Evolutionary conservation across 1,139 yeast genomes (phyloP), one percentile per base, ranked within the genome.

Genomic region (Scheffersomyces illinoinensis): DNA sequence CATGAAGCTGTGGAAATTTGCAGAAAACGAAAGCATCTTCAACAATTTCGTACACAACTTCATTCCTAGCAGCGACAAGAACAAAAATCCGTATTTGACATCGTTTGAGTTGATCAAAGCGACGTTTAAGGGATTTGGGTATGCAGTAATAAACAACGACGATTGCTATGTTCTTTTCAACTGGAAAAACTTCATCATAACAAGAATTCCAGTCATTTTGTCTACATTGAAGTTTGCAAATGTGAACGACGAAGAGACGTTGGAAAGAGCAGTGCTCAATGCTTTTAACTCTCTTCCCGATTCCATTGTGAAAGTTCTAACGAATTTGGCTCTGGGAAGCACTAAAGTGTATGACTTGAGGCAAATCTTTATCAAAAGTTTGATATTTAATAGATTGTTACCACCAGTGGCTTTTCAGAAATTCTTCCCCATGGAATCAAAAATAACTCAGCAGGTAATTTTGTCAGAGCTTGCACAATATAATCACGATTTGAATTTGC

Each of bases 311-410:
- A 59, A 59, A 24, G 54, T 58, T 4, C 52, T 68, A 12, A 58
- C 60, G 21, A 56, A 59, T 12, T 55, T 62, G 43, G 55, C 39
- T 3, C 54, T 63, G 19, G 65, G 64, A 1, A 58, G 59, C 8
- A 24, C 58, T 52, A 65, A 78, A 47, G 71, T 73, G 58, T 84
- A 79, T 63, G 88, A 85, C 64, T 75, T 87, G 3, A 79, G 89
- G 55, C 87, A 85, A 61, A 84, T 80, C 20, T 86, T 89, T 58
- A 69, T 88, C 21, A 84, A 83, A 63, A 78, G 85, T 18, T 80
- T 89, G 61, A 68, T 76, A 12, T 69, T 70, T 59, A 71, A 74
- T 59, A 70, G 72, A 54, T 56, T 72, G n/a, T 75, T 85, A 20
- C 77, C 83, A 2, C 73, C 77, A 1, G 74, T 76, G 18, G 69